Evolutionary conservation across 352 stramenopile genomes (phyloP), one percentile per base, ranked within the genome.

Genomic region (Pythium periplocum): DNA sequence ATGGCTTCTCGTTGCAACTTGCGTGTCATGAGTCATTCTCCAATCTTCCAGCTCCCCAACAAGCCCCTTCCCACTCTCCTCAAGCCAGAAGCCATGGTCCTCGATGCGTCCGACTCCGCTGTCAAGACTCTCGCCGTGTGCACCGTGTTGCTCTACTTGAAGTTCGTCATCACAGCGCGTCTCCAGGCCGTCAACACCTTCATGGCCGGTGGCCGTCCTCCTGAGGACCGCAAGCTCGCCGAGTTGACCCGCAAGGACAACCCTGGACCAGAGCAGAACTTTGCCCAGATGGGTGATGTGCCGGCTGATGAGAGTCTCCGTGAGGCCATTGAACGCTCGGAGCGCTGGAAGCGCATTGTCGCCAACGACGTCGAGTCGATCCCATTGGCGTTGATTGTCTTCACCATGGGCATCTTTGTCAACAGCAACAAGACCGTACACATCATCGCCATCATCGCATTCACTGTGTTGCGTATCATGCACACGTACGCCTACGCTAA

Each of bases 321-420:
- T 43, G 32, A 51, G 0, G 66, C 64, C 2, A 48, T 53, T 11
- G 53, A 69, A 42, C 50, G 64, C 32, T 38, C 11, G 30, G 38
- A 56, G 56, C 43, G 75, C n/a, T 86, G 75, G 71, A 73, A 75
- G 32, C 65, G 70, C 32, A 83, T 86, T 45, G 62, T 79, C 45
- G 60, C 68, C 38, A 86, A 86, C 62, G 75, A 86, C 44, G 51
- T 83, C 35, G 75, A 86, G 58, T 81, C 73, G 34, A 73, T 86
- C 43, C 75, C 73, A 12, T 51, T 87, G 6, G 73, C 68, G 8
- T 62, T 83, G 40, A 53, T 74, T 8, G 68, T 83, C 42, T 83
- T 81, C 53, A 66, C 53, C 44, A 60, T 44, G 3, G 66, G 66
- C 6, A 75, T 84, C 36, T 34, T 61, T 0, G 71, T 73, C 8